These are phyloP conservation scores for Entoloma clypeatum DNA, from an alignment of 1,284 basidiomycete genomes.

Conservation along the genomic window DNA sequence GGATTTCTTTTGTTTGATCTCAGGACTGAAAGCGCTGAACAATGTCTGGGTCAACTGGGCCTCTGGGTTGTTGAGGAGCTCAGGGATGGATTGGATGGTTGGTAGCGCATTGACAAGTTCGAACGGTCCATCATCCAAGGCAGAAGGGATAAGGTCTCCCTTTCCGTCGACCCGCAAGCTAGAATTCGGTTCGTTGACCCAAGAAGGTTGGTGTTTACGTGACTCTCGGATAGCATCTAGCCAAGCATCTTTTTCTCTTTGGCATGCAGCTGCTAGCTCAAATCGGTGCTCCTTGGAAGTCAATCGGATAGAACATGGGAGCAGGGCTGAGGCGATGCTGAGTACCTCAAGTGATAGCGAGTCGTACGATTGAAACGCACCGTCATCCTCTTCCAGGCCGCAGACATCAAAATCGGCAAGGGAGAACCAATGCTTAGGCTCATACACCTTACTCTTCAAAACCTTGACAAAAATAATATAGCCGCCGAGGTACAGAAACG, in stretches of 20 bases:
- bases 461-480: slow-evolving; percentile 88
- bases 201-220: slow-evolving; percentile 36
- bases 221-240: slow-evolving; percentile 58
- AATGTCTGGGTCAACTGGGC: slow-evolving; percentile 31
- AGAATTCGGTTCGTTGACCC: slow-evolving; percentile 58
- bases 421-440: slow-evolving; percentile 84
- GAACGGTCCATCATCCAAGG: slow-evolving; percentile 35
- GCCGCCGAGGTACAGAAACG: slow-evolving; percentile 82
- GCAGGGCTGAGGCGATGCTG: slow-evolving; percentile 46
- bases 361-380: slow-evolving; percentile 35
- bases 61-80: slow-evolving; percentile 39
- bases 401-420: slow-evolving; percentile 67
- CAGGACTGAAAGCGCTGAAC: slow-evolving; percentile 25
- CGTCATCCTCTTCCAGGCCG: slow-evolving; percentile 68
- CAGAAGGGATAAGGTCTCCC: slow-evolving; percentile 32
- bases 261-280: slow-evolving; percentile 81
- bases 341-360: slow-evolving; percentile 6
- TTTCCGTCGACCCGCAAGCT: slow-evolving; percentile 49
- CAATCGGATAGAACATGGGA: slow-evolving; percentile 80
- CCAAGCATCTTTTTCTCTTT: slow-evolving; percentile 83
- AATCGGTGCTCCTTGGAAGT: slow-evolving; percentile 67
- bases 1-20: slow-evolving; percentile 21
- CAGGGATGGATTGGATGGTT: slow-evolving; percentile 62
- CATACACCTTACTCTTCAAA: slow-evolving; percentile 74
- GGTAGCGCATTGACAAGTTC: slow-evolving; percentile 42